phyloP scores from a whole-genome alignment of 2,329 filamentous ascomycete species.

The Monilinia polystroma region DNA sequence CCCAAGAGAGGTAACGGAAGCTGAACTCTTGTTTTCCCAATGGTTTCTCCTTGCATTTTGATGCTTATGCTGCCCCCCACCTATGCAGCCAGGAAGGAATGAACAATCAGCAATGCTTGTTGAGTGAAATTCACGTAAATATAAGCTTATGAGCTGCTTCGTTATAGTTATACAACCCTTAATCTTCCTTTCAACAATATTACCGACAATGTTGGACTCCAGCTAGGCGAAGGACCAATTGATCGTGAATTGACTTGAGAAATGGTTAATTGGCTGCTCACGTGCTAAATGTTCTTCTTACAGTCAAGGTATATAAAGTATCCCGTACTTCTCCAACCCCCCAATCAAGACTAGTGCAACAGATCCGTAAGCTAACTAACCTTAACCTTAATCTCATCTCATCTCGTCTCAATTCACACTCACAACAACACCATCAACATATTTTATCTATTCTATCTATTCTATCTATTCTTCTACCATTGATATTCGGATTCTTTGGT shows the following conservation, averaged over 20 bases:
- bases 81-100: neutral
- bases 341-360: neutral
- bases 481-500: neutral
- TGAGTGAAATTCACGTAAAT: neutral
- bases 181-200: neutral
- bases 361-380: neutral
- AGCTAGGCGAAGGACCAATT: too few relatives aligned
- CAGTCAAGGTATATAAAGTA: neutral
- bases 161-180: neutral
- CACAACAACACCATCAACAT: neutral
- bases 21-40: neutral
- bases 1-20: neutral
- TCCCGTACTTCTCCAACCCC: neutral
- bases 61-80: neutral
- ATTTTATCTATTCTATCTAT: too few relatives aligned
- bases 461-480: neutral
- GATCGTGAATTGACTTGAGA: too few relatives aligned
- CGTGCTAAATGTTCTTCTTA: neutral
- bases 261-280: neutral
- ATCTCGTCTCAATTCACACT: neutral
- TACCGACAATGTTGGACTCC: too few relatives aligned
- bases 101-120: neutral
- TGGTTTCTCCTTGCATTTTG: neutral
- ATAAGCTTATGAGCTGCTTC: neutral
- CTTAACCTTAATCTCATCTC: neutral